Evolutionary conservation across 768 basidiomycete species (phyloP).

Genomic region (Tubosaeta brunneosetosa): DNA sequence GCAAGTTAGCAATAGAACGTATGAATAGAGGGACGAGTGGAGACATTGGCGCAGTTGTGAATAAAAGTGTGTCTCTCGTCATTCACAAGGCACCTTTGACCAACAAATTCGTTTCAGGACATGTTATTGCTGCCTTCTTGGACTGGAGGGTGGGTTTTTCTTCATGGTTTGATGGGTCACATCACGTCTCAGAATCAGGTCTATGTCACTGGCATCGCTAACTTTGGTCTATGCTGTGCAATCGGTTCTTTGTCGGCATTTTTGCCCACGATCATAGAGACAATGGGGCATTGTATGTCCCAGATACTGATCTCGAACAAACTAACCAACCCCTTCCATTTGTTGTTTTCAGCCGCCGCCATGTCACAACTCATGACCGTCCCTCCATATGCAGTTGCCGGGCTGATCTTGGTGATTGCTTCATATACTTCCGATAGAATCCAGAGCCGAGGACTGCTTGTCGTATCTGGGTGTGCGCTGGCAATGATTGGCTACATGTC

Average conservation of each 20-base stretch:
- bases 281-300: constrained; percentile 43
- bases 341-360: constrained; percentile 33
- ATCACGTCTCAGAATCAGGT: constrained; percentile 23
- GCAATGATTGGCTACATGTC: constrained; percentile 43
- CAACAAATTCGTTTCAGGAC: constrained; percentile 26
- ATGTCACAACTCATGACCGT: constrained; percentile 49
- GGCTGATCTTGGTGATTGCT: constrained; percentile 32
- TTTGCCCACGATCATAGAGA: constrained; percentile 51
- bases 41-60: constrained; percentile 40
- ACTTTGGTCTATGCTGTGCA: constrained; percentile 46
- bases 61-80: constrained; percentile 29
- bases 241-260: constrained; percentile 49
- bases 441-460: constrained; percentile 38
- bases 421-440: constrained; percentile 44
- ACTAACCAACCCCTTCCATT: background rate
- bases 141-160: constrained; percentile 39
- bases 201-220: constrained; percentile 44
- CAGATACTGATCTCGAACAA: background rate
- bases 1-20: constrained; percentile 29
- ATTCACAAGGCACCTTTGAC: background rate
- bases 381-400: constrained; percentile 47
- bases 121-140: constrained; percentile 39
- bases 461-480: constrained; percentile 28
- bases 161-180: background rate
- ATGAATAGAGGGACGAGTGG: constrained; percentile 40